phyloP scores from a whole-genome alignment of 768 basidiomycete genomes.

The Mycena kentingensis region DNA sequence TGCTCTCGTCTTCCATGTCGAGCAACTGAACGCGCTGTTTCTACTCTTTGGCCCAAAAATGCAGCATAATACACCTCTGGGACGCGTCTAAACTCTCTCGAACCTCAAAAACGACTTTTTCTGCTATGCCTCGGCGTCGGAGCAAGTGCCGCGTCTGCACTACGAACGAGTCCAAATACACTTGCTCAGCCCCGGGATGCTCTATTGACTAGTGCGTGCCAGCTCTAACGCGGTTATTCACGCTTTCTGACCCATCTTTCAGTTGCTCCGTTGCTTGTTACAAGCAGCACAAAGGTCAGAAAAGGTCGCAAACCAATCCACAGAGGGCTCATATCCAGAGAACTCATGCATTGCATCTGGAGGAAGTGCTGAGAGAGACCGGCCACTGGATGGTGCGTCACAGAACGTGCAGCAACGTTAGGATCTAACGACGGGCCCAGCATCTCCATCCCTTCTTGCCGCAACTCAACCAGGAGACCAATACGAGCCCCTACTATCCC shows the following conservation, averaged over 20 bases:
- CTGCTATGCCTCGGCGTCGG: conserved; percentile 39
- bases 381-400: not conserved
- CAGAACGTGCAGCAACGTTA: not conserved
- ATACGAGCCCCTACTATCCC: conserved; percentile 29
- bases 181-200: conserved; percentile 60
- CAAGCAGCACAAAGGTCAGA: conserved; percentile 79
- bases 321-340: conserved; percentile 13
- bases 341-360: not conserved
- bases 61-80: no score
- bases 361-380: not conserved
- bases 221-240: conserved; percentile 1
- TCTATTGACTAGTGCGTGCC: conserved; percentile 62
- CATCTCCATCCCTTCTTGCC: not conserved
- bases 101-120: no score
- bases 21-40: no score
- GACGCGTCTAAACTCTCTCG: no score
- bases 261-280: conserved; percentile 84
- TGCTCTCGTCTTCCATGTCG: not conserved
- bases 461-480: conserved; percentile 13
- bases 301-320: not conserved
- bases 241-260: not conserved
- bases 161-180: conserved; percentile 61
- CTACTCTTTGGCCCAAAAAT: no score
- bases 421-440: not conserved
- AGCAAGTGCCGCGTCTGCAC: conserved; percentile 63